These are phyloP conservation scores for Populus tomentosa DNA, from an alignment of 441 rosid species.

Conservation along the genomic window DNA sequence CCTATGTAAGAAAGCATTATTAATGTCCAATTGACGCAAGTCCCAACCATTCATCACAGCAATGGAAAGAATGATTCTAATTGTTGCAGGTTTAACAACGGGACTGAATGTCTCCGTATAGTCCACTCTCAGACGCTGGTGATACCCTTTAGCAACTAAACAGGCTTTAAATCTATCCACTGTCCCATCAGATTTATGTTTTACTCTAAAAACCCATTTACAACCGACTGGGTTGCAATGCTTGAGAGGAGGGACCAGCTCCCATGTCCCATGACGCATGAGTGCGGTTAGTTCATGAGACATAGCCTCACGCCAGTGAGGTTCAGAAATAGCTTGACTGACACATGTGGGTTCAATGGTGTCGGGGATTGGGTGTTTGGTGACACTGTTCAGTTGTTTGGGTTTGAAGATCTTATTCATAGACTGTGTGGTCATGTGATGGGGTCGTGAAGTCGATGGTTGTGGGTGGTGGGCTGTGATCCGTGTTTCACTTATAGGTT, in stretches of 20 bases:
- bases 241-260: background rate
- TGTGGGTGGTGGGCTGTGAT: too few species aligned
- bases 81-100: background rate
- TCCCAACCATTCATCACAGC: background rate
- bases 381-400: too few species aligned
- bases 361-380: rapidly evolving
- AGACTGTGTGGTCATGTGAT: too few species aligned
- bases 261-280: background rate
- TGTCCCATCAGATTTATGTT: too few species aligned
- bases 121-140: too few species aligned
- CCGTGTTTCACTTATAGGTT: too few species aligned
- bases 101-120: background rate
- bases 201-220: background rate
- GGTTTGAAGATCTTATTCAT: too few species aligned
- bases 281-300: background rate
- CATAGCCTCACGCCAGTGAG: too few species aligned
- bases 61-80: background rate
- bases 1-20: background rate
- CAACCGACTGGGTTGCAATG: background rate
- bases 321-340: background rate
- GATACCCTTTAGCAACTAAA: background rate
- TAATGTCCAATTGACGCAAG: background rate
- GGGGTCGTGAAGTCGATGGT: too few species aligned
- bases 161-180: too few species aligned
- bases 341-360: background rate